Base-by-base conservation (phyloP, 257 asterid species). In the Cruciata laevipes region DNA sequence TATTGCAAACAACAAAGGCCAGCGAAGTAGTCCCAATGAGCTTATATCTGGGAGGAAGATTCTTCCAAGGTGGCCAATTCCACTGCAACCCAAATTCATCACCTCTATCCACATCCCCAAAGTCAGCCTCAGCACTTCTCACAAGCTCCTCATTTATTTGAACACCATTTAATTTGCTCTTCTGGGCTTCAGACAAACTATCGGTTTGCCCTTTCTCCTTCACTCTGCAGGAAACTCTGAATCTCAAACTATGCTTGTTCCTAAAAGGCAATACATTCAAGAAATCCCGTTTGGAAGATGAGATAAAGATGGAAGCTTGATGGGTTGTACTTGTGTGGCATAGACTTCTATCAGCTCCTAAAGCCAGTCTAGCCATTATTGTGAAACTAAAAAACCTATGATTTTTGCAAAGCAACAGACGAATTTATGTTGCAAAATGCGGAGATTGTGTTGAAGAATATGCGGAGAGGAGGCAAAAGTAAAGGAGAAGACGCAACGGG, bases 61-160 rank as follows among this genome's bases (percentile, higher is more conserved):
- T 88, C 86, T 86, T 81, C 99, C 95, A 93, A 23, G 96, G 95
- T 17, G 88, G 85, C 98, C 96, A 89, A 75, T 81, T 77, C 95
- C 79, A 68, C 23, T 71, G 75, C 75, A 83, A 74, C 18, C 79
- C 93, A 80, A 70, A 81, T 67, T 75, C 42, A 21, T 63, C 76
- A 56, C 44, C 77, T 56, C 14, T 77, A 73, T 63, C 72, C 49
- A 66, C 78, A 66, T 56, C 78, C 12, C 77, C 82, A 62, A 72
- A 79, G 12, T 77, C 76, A 71, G 31, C 71, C 23, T 49, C 74
- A 21, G 70, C 49, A 66, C 51, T 66, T 61, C 59, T 47, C 0
- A 52, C 21, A 63, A 78, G 31, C 51, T 74, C 85, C 69, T 76
- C 85, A 69, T 84, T 80, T 59, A 73, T 82, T 66, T 63, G 72